Conservation (phyloP, 1,139 yeast genomes). For the Suhomyces panamericanus region DNA sequence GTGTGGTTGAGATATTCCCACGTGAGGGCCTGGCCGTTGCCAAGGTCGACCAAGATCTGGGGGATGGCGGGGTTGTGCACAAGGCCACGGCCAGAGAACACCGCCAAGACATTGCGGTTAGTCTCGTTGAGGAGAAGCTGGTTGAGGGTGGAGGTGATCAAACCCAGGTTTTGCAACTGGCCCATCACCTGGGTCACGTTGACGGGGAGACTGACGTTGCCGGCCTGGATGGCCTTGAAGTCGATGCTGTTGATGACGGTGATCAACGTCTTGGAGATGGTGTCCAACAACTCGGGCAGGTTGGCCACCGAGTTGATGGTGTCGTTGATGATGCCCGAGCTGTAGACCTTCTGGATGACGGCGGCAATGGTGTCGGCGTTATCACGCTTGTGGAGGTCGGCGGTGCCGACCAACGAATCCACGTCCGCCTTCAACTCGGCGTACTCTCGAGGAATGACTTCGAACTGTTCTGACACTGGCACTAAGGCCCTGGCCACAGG, state of each 20-base stretch:
- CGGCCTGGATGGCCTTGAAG: neutral
- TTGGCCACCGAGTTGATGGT: slow-evolving; percentile 34
- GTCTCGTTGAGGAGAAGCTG: slow-evolving; percentile 32
- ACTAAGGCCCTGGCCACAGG: slow-evolving; percentile 1
- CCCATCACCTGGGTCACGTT: slow-evolving; percentile 24
- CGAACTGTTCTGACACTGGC: slow-evolving; percentile 4
- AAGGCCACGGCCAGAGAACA: slow-evolving; percentile 27
- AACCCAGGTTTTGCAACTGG: slow-evolving; percentile 26
- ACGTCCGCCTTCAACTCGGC: slow-evolving; percentile 5
- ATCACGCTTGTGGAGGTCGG: slow-evolving; percentile 19
- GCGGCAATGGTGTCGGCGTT: slow-evolving; percentile 11
- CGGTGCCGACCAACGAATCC: slow-evolving; percentile 1
- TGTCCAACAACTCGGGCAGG: slow-evolving; percentile 23
- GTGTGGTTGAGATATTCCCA: slow-evolving; percentile 31
- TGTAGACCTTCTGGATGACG: slow-evolving; percentile 21
- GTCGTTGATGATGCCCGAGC: slow-evolving; percentile 32
- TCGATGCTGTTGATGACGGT: slow-evolving; percentile 10
- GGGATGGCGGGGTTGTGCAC: slow-evolving; percentile 30
- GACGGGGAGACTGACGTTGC: slow-evolving; percentile 10
- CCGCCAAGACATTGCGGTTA: slow-evolving; percentile 29
- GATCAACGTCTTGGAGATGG: slow-evolving; percentile 23
- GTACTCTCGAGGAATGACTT: slow-evolving; percentile 2
- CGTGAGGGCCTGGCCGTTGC: slow-evolving; percentile 32
- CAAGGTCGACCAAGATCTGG: slow-evolving; percentile 32
- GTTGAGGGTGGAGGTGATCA: slow-evolving; percentile 26